Percentiles rank a stretch among this genome's conserved stretches.
Evolutionary conservation across 2,329 filamentous ascomycete genomes (phyloP).

Genomic region (Talaromyces amestolkiae): DNA sequence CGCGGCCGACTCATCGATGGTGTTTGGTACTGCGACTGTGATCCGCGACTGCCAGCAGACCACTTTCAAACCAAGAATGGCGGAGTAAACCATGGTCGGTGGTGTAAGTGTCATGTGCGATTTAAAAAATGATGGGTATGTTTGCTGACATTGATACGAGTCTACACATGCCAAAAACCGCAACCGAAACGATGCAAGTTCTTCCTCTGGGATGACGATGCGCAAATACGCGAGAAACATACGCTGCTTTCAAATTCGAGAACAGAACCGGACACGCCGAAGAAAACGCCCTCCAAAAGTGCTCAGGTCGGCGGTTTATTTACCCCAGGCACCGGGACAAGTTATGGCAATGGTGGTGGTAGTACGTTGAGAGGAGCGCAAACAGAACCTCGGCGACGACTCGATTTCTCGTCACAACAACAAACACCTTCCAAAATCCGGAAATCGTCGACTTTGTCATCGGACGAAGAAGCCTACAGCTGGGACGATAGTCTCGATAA

Average conservation of each 20-base stretch:
- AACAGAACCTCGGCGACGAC: neutral
- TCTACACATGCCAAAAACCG: conserved; percentile 58
- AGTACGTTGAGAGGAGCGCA: neutral
- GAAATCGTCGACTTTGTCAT: conserved; percentile 19
- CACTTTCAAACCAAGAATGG: conserved; percentile 59
- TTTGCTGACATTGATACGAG: conserved; percentile 21
- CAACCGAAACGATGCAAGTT: conserved; percentile 53
- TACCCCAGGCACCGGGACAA: conserved; percentile 34
- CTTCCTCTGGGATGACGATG: conserved; percentile 62
- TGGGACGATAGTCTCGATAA: conserved; percentile 39
- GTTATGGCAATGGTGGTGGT: neutral
- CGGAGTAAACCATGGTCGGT: conserved; percentile 55
- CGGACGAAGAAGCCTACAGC: conserved; percentile 36
- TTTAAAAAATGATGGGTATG: neutral
- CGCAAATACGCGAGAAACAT: conserved; percentile 52
- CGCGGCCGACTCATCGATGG: conserved; percentile 44
- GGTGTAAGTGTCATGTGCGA: conserved; percentile 40
- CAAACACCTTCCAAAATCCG: conserved; percentile 8
- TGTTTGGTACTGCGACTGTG: conserved; percentile 57
- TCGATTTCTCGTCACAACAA: neutral
- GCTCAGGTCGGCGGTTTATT: conserved; percentile 27
- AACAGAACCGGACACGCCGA: conserved; percentile 40
- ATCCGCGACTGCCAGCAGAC: conserved; percentile 52
- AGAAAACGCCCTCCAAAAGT: conserved; percentile 28
- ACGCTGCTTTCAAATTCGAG: conserved; percentile 51